Evolutionary conservation across 148 eudicot species (phyloP).

Genomic region (Arbutus unedo): DNA sequence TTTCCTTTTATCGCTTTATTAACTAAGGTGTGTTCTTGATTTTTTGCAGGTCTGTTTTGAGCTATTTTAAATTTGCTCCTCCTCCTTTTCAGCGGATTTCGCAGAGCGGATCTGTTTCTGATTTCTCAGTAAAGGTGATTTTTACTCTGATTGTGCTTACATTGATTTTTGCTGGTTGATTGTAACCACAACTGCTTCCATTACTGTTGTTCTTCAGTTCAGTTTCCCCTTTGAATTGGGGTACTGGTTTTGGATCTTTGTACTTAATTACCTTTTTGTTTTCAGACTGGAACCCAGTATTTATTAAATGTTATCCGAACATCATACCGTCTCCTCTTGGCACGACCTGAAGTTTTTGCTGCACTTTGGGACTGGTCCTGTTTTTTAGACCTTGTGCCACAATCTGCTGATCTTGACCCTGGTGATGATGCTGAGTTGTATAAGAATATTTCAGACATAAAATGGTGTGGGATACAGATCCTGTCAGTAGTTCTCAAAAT

Average conservation of each 20-base stretch:
- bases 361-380: constrained; percentile 87
- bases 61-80: constrained; percentile 72
- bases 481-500: constrained; percentile 50
- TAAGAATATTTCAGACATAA: constrained; percentile 43
- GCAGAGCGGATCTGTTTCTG: constrained; percentile 23
- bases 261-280: background rate
- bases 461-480: constrained; percentile 78
- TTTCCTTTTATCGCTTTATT: background rate
- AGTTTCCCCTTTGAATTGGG: background rate
- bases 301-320: constrained; percentile 50
- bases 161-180: background rate
- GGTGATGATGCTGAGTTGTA: constrained; percentile 28
- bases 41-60: constrained; percentile 57
- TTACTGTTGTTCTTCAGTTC: background rate
- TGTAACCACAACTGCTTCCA: background rate
- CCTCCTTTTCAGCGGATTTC: constrained; percentile 72
- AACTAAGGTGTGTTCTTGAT: background rate
- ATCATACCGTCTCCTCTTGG: constrained; percentile 69
- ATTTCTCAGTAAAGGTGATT: constrained; percentile 39
- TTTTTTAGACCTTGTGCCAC: constrained; percentile 57
- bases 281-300: constrained; percentile 38
- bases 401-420: constrained; percentile 27
- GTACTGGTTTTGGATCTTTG: background rate
- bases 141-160: background rate
- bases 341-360: constrained; percentile 53